Evolutionary conservation across 2,329 filamentous ascomycete genomes (phyloP), one percentile per base, ranked within the genome.

Genomic region (Lecanicillium sp.): DNA sequence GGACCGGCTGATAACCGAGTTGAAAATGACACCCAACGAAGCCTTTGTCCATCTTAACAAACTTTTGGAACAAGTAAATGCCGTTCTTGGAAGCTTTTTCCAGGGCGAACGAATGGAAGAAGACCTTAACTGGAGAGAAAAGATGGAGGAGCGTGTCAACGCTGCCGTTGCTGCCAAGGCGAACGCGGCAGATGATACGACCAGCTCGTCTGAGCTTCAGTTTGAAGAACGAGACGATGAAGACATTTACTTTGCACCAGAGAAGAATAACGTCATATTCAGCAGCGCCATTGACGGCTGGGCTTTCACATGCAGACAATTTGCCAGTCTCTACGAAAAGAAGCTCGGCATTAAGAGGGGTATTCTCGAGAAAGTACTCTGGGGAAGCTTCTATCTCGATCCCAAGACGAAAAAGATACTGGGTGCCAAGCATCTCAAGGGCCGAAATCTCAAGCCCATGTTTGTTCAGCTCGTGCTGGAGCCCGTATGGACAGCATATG

Each of bases 251-350:
- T 98, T 98, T 62, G 87, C 92, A 1, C 92, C 92, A 0, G 92
- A 98, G 56, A 94, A 90, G 62, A 95, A 95, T 60, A 98, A 98
- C 55, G 92, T 98, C 59, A 96, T 98, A 47, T 98, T 98, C 59
- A 88, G 87, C 66, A 96, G 90, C 57, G 92, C 92, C 43, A 83
- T 95, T 41, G 92, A 98, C 56, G 92, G 92, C n/a, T 98, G 92
- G 92, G 92, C 92, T 3, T 98, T 98, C 53, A 98, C 92, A 0
- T 82, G 95, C 35, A 78, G 88, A 36, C 92, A 98, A 53, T 98
- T 98, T 57, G 89, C 92, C 14, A 78, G 78, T 28, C 67, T 96
- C 19, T 98, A 96, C 55, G 90, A 96, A 63, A 94, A 89, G 68
- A 98, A 98, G 60, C 74, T 98, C 6, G 90, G 92, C 12, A 94